Conservation (phyloP, 306 rosid species). For the Trifolium pratense region DNA sequence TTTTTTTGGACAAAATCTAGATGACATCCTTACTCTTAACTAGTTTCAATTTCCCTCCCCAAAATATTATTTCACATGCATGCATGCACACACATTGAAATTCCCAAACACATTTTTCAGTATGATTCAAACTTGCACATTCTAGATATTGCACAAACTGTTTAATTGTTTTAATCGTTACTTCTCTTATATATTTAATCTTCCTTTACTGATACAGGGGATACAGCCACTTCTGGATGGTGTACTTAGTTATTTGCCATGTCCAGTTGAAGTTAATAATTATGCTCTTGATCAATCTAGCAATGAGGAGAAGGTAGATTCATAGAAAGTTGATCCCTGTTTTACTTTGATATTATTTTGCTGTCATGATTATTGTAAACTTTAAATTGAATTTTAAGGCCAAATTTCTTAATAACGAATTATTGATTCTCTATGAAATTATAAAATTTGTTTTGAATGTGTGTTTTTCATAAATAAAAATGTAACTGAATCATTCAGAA, state of each 20-base stretch:
- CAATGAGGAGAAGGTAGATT: constrained; percentile 82
- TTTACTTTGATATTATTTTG: constrained; percentile 36
- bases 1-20: too few species aligned
- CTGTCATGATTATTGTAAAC: constrained; percentile 17
- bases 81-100: neutral
- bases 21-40: neutral
- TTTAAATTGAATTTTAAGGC: constrained; percentile 20
- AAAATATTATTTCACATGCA: constrained; percentile 12
- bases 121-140: constrained; percentile 24
- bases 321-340: constrained; percentile 25
- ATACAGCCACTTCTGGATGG: constrained; percentile 97
- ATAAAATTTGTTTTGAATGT: constrained; percentile 25
- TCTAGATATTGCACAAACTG: constrained; percentile 18
- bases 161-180: constrained; percentile 4
- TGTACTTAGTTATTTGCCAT: constrained; percentile 86
- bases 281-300: constrained; percentile 92
- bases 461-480: neutral
- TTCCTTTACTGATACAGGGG: constrained; percentile 67
- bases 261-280: constrained; percentile 87
- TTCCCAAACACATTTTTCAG: constrained; percentile 16
- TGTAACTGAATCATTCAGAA: constrained; percentile 11
- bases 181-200: constrained; percentile 38
- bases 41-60: neutral
- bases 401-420: neutral
- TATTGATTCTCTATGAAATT: constrained; percentile 24